Conservation (phyloP, 164 flowering plant species). For the Akebia trifoliata region DNA sequence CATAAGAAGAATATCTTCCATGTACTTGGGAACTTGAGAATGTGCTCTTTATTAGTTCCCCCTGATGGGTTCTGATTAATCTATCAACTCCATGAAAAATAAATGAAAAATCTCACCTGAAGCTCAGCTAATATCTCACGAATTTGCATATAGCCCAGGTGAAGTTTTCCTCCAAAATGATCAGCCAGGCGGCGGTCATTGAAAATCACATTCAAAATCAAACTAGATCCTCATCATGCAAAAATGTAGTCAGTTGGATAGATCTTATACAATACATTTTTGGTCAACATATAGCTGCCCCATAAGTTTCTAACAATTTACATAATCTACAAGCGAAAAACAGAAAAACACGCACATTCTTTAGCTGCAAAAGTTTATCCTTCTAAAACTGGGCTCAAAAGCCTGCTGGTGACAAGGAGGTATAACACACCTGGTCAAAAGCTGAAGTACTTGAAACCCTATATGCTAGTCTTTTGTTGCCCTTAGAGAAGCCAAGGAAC, state of each 20-base stretch:
- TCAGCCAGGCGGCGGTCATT: too few species aligned
- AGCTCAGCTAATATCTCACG: too few species aligned
- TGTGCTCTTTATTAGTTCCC: too few species aligned
- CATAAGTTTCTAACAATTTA: too few species aligned
- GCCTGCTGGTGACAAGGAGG: slow-evolving; percentile 93
- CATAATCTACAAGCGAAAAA: slow-evolving; percentile 47
- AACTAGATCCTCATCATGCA: slow-evolving; percentile 7
- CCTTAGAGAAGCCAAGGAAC: too few species aligned
- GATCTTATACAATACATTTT: neutral
- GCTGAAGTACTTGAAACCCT: slow-evolving; percentile 69
- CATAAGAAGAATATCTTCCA: too few species aligned
- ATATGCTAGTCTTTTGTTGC: slow-evolving; percentile 37
- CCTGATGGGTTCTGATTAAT: neutral
- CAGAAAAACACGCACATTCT: slow-evolving; percentile 94
- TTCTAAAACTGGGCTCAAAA: slow-evolving; percentile 97
- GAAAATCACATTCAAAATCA: slow-evolving; percentile 22
- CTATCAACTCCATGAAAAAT: neutral
- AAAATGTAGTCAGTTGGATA: neutral
- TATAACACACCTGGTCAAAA: too few species aligned
- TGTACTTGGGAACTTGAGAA: too few species aligned
- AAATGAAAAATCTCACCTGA: slow-evolving; percentile 34
- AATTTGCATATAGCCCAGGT: slow-evolving; percentile 88
- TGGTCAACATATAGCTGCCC: slow-evolving; percentile 14
- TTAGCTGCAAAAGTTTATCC: slow-evolving; percentile 97
- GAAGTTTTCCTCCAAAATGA: too few species aligned